Conservation (phyloP, 2,329 filamentous ascomycete species). For the Cordyceps fumosorosea region DNA sequence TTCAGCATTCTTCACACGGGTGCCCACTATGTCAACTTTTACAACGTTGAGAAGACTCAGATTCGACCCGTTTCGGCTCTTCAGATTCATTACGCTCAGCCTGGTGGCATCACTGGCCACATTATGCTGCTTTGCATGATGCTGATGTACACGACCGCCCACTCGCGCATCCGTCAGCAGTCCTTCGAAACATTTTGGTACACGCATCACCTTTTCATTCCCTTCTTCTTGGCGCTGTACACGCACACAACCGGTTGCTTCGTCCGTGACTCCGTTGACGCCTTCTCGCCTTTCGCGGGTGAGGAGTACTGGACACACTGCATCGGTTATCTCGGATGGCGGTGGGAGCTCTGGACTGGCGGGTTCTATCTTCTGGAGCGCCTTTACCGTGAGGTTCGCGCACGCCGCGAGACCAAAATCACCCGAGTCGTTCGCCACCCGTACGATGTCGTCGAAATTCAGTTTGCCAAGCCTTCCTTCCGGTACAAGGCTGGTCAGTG, state of each 20-base stretch:
- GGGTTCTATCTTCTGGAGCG: slow-evolving; percentile 82
- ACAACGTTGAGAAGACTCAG: slow-evolving; percentile 82
- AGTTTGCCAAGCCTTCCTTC: slow-evolving; percentile 94
- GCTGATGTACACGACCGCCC: slow-evolving; percentile 93
- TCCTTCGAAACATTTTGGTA: slow-evolving; percentile 99
- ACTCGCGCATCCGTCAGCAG: slow-evolving; percentile 89
- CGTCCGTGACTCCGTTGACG: slow-evolving; percentile 70
- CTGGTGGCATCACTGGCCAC: slow-evolving; percentile 90
- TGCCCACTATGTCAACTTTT: slow-evolving; percentile 97
- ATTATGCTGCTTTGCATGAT: slow-evolving; percentile 99
- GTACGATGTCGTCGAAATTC: slow-evolving; percentile 94
- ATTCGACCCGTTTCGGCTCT: slow-evolving; percentile 74
- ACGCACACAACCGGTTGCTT: slow-evolving; percentile 91
- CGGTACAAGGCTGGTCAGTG: slow-evolving; percentile 98
- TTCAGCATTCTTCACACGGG: slow-evolving; percentile 72
- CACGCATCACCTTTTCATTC: slow-evolving; percentile 96
- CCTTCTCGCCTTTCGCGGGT: slow-evolving; percentile 79
- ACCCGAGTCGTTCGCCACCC: slow-evolving; percentile 92
- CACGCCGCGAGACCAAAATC: slow-evolving; percentile 78
- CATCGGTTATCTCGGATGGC: slow-evolving; percentile 91
- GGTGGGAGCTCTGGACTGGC: slow-evolving; percentile 88
- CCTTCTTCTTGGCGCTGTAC: slow-evolving; percentile 88
- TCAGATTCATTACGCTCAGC: slow-evolving; percentile 84
- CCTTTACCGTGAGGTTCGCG: slow-evolving; percentile 83
- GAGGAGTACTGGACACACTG: slow-evolving; percentile 83